Evolutionary conservation across 179 eudicot genomes (phyloP).

Genomic region (Beta lomatogona): DNA sequence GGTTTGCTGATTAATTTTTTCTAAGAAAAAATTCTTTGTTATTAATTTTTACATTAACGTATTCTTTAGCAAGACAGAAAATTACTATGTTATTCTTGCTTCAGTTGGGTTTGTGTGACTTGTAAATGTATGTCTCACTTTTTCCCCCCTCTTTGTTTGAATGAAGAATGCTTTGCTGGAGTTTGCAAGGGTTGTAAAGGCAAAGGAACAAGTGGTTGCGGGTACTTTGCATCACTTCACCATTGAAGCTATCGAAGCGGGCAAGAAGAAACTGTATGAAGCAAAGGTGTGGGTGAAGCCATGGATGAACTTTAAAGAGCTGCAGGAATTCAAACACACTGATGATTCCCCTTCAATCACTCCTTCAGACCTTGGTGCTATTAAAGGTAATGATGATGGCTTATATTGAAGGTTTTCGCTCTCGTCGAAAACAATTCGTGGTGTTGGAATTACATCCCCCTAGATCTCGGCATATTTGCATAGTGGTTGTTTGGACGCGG

Average conservation of each 20-base stretch:
- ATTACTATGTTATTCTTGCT: neutral
- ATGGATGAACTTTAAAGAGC: slow-evolving; percentile 81
- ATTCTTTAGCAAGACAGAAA: neutral
- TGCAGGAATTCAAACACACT: slow-evolving; percentile 75
- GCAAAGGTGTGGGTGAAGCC: slow-evolving; percentile 95
- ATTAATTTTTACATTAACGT: no score
- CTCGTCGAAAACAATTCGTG: neutral
- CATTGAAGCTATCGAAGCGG: slow-evolving; percentile 69
- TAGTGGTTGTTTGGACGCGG: neutral
- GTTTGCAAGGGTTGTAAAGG: slow-evolving; percentile 70
- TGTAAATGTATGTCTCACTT: no score
- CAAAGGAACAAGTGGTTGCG: slow-evolving; percentile 72
- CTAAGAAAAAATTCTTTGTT: no score
- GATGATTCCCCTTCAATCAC: slow-evolving; percentile 61
- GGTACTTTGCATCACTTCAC: slow-evolving; percentile 86
- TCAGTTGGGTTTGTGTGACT: neutral
- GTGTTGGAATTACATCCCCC: neutral
- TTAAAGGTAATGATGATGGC: slow-evolving; percentile 49
- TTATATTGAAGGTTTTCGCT: neutral
- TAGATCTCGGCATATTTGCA: neutral
- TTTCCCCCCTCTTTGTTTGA: neutral
- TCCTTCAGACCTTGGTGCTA: slow-evolving; percentile 72
- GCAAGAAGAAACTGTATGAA: slow-evolving; percentile 71
- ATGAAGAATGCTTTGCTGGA: slow-evolving; percentile 72
- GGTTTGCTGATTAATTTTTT: no score